These are phyloP conservation scores for Stylosanthes scabra DNA, from an alignment of 331 rosid species.

Conservation along the genomic window DNA sequence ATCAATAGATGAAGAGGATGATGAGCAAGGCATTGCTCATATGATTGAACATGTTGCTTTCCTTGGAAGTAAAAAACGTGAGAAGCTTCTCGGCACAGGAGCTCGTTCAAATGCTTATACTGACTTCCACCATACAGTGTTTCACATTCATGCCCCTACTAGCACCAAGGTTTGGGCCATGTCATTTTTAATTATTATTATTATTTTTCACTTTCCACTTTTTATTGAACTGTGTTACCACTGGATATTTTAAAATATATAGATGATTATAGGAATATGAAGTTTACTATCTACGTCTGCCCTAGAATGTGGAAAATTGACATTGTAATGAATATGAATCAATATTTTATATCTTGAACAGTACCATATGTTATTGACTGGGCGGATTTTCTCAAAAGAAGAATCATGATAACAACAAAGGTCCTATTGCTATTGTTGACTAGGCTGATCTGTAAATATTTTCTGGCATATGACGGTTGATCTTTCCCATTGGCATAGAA, in stretches of 20 bases:
- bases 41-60: slow-evolving; percentile 99
- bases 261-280: slow-evolving; percentile 17
- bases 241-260: slow-evolving; percentile 23
- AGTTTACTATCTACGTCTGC: slow-evolving; percentile 14
- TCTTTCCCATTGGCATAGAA: background rate
- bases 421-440: slow-evolving; percentile 9
- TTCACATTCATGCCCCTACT: slow-evolving; percentile 96
- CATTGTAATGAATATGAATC: slow-evolving; percentile 19
- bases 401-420: slow-evolving; percentile 20
- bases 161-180: slow-evolving; percentile 72
- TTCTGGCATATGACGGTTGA: slow-evolving; percentile 8
- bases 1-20: slow-evolving; percentile 95
- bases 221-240: slow-evolving; percentile 20
- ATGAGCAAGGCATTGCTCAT: slow-evolving; percentile 99
- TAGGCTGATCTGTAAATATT: background rate
- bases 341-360: slow-evolving; percentile 26
- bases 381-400: background rate
- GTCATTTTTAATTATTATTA: background rate
- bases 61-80: slow-evolving; percentile 99
- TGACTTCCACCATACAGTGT: slow-evolving; percentile 98
- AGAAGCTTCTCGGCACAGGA: slow-evolving; percentile 97
- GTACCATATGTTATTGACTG: background rate
- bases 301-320: slow-evolving; percentile 24
- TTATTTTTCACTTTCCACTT: slow-evolving; percentile 9
- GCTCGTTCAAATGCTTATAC: slow-evolving; percentile 99